phyloP scores from a whole-genome alignment of 306 rosid genomes.

The Medicago arabica region DNA sequence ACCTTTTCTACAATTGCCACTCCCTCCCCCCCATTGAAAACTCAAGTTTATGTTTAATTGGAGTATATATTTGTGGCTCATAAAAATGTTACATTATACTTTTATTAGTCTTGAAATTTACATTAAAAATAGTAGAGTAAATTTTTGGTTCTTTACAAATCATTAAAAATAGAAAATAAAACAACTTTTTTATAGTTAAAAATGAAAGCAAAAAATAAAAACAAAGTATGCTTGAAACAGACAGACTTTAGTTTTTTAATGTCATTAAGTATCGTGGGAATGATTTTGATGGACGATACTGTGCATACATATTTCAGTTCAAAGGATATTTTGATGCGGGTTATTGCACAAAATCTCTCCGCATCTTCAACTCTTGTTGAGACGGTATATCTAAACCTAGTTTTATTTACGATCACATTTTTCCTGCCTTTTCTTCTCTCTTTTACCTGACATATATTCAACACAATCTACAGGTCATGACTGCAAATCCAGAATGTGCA shows the following conservation, averaged over 20 bases:
- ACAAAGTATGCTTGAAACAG: background rate
- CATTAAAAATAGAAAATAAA: background rate
- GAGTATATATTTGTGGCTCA: background rate
- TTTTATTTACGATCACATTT: background rate
- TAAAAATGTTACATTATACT: background rate
- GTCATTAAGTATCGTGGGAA: slow-evolving; percentile 18
- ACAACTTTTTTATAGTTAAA: background rate
- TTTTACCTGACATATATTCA: slow-evolving; percentile 29
- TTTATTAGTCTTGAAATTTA: background rate
- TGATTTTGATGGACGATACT: slow-evolving; percentile 26
- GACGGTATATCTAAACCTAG: slow-evolving; percentile 59
- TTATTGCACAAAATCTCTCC: slow-evolving; percentile 76
- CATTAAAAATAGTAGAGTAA: background rate
- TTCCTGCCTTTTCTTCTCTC: slow-evolving; percentile 1
- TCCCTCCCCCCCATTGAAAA: slow-evolving; percentile 10
- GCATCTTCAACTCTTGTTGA: slow-evolving; percentile 82
- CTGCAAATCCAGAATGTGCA: slow-evolving; percentile 94
- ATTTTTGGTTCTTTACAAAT: background rate
- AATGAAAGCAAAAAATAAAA: background rate
- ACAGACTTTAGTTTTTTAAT: background rate
- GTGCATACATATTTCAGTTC: slow-evolving; percentile 60
- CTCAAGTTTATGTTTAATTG: background rate
- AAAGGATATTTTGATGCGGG: slow-evolving; percentile 93
- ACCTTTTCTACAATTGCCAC: background rate
- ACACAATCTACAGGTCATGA: slow-evolving; percentile 75